Evolutionary conservation across 345 rosid genomes (phyloP), one percentile per base, ranked within the genome.

Genomic region (Gossypium thurberi): DNA sequence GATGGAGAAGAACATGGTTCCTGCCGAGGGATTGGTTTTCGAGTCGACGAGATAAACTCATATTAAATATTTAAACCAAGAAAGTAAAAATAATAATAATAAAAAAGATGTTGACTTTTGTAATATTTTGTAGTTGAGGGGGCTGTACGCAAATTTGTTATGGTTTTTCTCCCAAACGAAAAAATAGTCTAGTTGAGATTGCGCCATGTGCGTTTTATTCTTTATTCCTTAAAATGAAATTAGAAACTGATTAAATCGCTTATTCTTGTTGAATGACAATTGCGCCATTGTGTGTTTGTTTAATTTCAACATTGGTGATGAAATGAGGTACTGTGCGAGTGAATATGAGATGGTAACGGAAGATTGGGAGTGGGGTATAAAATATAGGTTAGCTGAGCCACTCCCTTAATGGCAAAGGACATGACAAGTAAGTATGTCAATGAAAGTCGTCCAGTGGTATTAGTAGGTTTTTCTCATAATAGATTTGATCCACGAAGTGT

Each of bases 1-100:
- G 78, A 61, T 82, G 84, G 88, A 82, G 73, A 92, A 84, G 72
- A 85, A 81, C 76, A 20, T 76, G 63, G 60, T 82, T n/a, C 63
- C 80, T 14, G 80, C 79, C 17, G 75, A 82, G 20, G 89, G 84
- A 65, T 58, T 86, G 71, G 87, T 80, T 8, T 88, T 87, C 72
- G 84, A 87, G 67, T 88, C 92, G 37, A 71, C 81, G 56, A 76
- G 78, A 84, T 62, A 10, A 10, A 8, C 51, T 50, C 18, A 33
- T 13, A 17, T 2, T 26, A 28, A 13, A 53, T n/a, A n/a, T 52
- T 10, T 3, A 8, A 37, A 18, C 20, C 42, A 14, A 21, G 21
- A 13, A 50, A n/a, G 37, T 10, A 18, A 28, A 2, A 18, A 28
- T 3, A 33, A 4, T 33, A 33, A 33, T 33, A 33, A 33, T 0